Percentiles rank a stretch among this genome's conserved stretches.
Conservation (phyloP, 371 early-diverging fungal genomes). For the Mucor sp. region DNA sequence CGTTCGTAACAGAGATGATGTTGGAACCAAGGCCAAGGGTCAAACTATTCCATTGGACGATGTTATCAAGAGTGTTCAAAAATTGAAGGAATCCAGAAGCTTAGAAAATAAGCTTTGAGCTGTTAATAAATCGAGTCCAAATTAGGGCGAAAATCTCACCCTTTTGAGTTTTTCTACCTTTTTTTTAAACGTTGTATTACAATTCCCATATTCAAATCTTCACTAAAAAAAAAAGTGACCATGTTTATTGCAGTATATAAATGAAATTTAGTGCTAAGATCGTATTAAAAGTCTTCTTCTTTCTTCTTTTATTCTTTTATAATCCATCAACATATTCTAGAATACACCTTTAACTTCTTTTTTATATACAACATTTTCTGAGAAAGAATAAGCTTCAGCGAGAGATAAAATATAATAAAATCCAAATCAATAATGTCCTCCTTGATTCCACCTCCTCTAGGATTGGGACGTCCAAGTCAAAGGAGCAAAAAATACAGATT, state of each 20-base stretch:
- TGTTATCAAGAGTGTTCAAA: constrained; percentile 62
- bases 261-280: background rate
- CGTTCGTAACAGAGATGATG: constrained; percentile 87
- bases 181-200: background rate
- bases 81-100: constrained; percentile 60
- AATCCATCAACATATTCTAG: constrained; percentile 2
- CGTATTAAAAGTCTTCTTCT: background rate
- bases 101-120: constrained; percentile 59
- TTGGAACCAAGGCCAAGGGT: constrained; percentile 81
- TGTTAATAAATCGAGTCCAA: background rate
- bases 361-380: background rate
- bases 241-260: constrained; percentile 10
- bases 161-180: constrained; percentile 13
- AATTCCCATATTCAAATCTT: background rate
- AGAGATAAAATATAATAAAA: background rate
- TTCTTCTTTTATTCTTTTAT: constrained; percentile 13
- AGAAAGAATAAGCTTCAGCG: background rate
- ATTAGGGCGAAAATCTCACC: background rate
- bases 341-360: constrained; percentile 4
- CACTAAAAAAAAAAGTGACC: constrained; percentile 12
- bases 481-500: constrained; percentile 29
- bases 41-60: constrained; percentile 72
- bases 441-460: constrained; percentile 27
- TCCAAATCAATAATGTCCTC: constrained; percentile 3
- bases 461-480: constrained; percentile 33